Base-by-base conservation (phyloP, 75 land plant species). In the Azolla pinnata region DNA sequence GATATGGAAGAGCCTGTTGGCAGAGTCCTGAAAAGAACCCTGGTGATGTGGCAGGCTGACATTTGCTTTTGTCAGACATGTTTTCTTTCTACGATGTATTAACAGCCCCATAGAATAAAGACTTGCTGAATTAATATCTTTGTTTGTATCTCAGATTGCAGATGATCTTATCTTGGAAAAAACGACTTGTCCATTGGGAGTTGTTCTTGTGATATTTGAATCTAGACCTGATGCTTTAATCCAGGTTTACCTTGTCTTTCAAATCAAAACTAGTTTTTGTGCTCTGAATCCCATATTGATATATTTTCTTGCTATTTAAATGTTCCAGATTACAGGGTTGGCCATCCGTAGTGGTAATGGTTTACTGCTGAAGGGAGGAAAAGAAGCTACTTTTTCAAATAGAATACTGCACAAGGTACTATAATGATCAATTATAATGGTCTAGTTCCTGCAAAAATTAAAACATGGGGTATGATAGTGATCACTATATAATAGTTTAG, bases 301-400 rank as follows among this genome's bases (percentile, higher is more conserved):
- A n/a, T 46, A 3, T 46, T 3, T 14, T 23, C 4, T 46, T 18
- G 49, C 23, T 46, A 46, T 46, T 18, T 46, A 2, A 44, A 44
- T 57, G 25, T 27, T 55, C 42, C 55, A 93, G 98, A 95, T 95
- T 25, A 85, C 99, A 34, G 84, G 91, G 55, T 72, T 95, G 49
- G 87, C 99, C 44, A 80, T 95, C 57, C 74, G 81, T 29, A 89
- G 84, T 86, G 96, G 97, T n/a, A 93, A 93, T 72, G 98, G 98
- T 0, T 71, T 93, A 5, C 79, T 93, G 27, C 54, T 93, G 67
- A 89, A 93, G 70, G 99, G 99, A 33, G 99, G 97, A 5, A 95
- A 89, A 62, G 97, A 90, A 73, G 99, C 99, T 29, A 73, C 69
- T 56, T 60, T 82, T 54, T 86, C 99, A 45, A 95, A 95, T 80